Percentiles rank a stretch among this genome's conserved stretches.
Evolutionary conservation across 306 rosid species (phyloP).

Genomic region (Pyrus pyrifolia): DNA sequence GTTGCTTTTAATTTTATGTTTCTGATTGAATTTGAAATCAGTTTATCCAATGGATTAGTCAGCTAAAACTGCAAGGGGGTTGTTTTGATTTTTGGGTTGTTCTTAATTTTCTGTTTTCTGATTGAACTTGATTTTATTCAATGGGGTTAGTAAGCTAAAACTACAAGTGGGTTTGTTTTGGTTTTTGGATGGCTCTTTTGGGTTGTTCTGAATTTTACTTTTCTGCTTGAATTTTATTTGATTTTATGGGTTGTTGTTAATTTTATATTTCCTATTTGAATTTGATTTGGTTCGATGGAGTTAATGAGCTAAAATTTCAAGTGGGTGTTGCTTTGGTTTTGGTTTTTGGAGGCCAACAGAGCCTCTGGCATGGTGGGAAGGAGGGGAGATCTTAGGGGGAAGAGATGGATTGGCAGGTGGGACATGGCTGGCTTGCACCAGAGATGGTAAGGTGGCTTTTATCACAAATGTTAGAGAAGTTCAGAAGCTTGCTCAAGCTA

Average conservation of each 20-base stretch:
- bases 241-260: too few relatives aligned
- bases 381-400: slow-evolving; percentile 53
- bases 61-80: neutral
- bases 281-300: neutral
- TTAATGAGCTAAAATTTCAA: neutral
- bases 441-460: slow-evolving; percentile 57
- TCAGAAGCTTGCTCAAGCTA: slow-evolving; percentile 29
- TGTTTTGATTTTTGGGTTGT: neutral
- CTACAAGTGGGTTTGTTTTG: neutral
- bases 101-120: neutral
- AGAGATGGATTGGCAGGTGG: slow-evolving; percentile 59
- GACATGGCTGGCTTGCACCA: slow-evolving; percentile 63
- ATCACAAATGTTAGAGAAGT: slow-evolving; percentile 71
- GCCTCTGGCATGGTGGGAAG: slow-evolving; percentile 66
- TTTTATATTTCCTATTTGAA: too few relatives aligned
- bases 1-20: too few relatives aligned
- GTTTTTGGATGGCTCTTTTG: neutral
- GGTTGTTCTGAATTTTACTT: too few relatives aligned
- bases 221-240: neutral
- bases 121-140: neutral
- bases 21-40: too few relatives aligned
- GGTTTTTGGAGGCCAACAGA: slow-evolving; percentile 39
- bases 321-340: neutral
- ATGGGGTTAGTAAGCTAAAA: neutral
- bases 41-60: neutral